Conservation (phyloP, 192 early-diverging fungal species). For the Anaeromyces robustus region DNA sequence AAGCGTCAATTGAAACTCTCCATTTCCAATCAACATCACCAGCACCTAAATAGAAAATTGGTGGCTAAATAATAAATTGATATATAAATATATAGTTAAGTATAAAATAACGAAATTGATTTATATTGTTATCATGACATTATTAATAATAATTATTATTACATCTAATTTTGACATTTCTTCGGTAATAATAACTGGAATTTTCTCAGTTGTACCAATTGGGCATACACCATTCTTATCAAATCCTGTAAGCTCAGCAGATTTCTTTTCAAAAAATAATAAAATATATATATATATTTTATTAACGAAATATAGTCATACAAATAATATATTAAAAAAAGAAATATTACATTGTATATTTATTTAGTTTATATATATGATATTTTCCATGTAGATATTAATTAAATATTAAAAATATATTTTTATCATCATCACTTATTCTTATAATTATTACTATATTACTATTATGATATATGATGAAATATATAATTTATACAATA, state of each 20-base stretch:
- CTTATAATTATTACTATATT: background rate
- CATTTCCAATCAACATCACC: slow-evolving; percentile 81
- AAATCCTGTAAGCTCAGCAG: slow-evolving; percentile 58
- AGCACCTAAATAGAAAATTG: slow-evolving; percentile 58
- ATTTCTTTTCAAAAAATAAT: too few species aligned
- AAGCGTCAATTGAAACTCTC: slow-evolving; percentile 38
- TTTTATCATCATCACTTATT: background rate
- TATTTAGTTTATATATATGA: too few species aligned
- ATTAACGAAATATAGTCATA: too few species aligned
- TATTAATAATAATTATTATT: background rate
- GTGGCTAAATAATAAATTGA: slow-evolving; percentile 16
- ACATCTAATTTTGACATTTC: slow-evolving; percentile 38
- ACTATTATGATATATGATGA: background rate
- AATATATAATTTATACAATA: too few species aligned
- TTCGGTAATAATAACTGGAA: slow-evolving; percentile 56
- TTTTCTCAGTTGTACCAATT: background rate
- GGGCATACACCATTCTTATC: slow-evolving; percentile 29
- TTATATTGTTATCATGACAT: background rate
- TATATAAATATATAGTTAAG: background rate
- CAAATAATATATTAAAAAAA: too few species aligned
- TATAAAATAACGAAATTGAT: background rate
- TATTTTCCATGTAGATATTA: too few species aligned
- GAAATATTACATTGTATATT: too few species aligned
- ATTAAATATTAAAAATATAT: too few species aligned
- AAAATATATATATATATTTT: too few species aligned